A percentile compares a stretch with the other conserved stretches of the same genome.
These are phyloP conservation scores for Malassezia furfur DNA, from an alignment of 1,284 basidiomycete species.

Conservation along the genomic window DNA sequence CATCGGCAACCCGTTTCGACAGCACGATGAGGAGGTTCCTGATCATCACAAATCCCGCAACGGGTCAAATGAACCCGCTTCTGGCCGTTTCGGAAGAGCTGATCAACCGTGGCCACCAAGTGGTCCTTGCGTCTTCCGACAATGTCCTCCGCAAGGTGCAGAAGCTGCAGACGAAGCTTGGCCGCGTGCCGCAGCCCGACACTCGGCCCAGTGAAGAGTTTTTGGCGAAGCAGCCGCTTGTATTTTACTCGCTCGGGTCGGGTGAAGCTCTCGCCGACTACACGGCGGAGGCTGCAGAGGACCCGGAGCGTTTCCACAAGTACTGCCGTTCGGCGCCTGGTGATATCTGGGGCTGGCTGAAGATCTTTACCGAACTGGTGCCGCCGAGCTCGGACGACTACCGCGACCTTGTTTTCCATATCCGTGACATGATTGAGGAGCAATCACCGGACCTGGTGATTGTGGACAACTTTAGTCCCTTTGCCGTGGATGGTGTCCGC, in stretches of 20 bases:
- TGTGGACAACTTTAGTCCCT: slow-evolving; percentile 31
- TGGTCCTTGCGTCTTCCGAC: slow-evolving; percentile 14
- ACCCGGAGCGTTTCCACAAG: slow-evolving; percentile 19
- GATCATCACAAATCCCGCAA: slow-evolving; percentile 21
- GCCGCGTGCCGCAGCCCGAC: slow-evolving; percentile 4
- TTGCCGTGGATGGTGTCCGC: slow-evolving; percentile 28
- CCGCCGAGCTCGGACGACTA: slow-evolving; percentile 16
- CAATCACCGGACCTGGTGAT: slow-evolving; percentile 29
- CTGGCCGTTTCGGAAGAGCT: slow-evolving; percentile 21
- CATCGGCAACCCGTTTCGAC: too few relatives aligned
- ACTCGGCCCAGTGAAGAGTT: neutral
- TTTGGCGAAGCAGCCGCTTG: slow-evolving; percentile 1
- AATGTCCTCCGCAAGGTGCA: slow-evolving; percentile 7
- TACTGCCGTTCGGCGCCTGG: slow-evolving; percentile 17
- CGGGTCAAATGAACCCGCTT: slow-evolving; percentile 23
- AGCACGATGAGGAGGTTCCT: slow-evolving; percentile 13
- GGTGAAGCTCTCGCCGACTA: slow-evolving; percentile 20
- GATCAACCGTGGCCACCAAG: slow-evolving; percentile 16
- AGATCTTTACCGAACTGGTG: slow-evolving; percentile 15
- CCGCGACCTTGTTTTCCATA: slow-evolving; percentile 18
- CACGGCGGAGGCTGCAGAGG: slow-evolving; percentile 12
- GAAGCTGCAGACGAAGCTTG: slow-evolving; percentile 9
- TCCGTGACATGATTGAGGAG: slow-evolving; percentile 21
- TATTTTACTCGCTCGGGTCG: slow-evolving; percentile 17
- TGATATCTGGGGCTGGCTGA: slow-evolving; percentile 18